Evolutionary conservation across 495 filamentous ascomycete genomes (phyloP).

Genomic region (Pyronema domesticum): DNA sequence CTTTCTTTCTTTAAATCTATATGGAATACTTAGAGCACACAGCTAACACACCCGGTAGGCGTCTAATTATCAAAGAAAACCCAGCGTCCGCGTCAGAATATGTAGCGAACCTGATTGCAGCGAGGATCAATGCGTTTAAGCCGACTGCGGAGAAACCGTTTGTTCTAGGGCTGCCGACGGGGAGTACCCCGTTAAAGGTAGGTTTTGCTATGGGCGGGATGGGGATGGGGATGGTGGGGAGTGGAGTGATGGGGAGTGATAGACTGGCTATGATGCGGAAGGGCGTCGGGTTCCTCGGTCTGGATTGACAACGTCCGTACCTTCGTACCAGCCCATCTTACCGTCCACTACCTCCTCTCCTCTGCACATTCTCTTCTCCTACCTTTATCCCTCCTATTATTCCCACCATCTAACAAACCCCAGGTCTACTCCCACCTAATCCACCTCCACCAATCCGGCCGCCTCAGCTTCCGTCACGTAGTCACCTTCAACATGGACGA

Average conservation of each 20-base stretch:
- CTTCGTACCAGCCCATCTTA: no score
- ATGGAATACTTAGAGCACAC: no score
- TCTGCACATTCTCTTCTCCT: no score
- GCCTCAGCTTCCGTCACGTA: slow-evolving; percentile 73
- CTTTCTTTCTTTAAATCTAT: no score
- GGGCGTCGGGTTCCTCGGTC: no score
- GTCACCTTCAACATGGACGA: slow-evolving; percentile 91
- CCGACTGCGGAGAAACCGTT: slow-evolving; percentile 56
- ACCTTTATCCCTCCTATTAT: no score
- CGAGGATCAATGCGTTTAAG: slow-evolving; percentile 54
- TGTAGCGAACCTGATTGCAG: slow-evolving; percentile 69
- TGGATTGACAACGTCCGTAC: no score
- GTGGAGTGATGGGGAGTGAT: no score
- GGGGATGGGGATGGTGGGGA: no score
- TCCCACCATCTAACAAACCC: neutral
- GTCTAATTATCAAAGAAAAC: slow-evolving; percentile 67
- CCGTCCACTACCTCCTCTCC: no score
- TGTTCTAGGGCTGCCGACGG: slow-evolving; percentile 69
- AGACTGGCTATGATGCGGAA: no score
- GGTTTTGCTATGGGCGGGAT: no score
- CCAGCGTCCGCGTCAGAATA: slow-evolving; percentile 47
- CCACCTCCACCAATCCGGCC: slow-evolving; percentile 53
- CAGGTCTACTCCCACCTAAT: slow-evolving; percentile 63
- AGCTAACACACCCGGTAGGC: slow-evolving; percentile 33
- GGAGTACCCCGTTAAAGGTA: slow-evolving; percentile 46